Conservation (phyloP, 2,329 filamentous ascomycete genomes). For the Aspergillus persii region DNA sequence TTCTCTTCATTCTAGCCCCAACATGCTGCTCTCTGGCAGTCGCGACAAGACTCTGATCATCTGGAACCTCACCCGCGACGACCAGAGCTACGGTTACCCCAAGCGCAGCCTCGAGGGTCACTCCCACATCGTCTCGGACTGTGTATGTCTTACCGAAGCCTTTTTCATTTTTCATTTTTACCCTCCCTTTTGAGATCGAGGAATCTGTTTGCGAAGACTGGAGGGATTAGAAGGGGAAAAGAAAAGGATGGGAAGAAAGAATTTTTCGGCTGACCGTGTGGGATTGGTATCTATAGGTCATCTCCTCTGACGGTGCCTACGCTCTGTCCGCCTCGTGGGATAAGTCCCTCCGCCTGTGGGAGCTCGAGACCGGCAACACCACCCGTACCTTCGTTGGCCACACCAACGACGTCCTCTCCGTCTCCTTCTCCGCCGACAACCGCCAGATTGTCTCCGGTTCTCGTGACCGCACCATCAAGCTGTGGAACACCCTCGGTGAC, state of each 20-base stretch:
- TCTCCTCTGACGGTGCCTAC: slow-evolving; percentile 99
- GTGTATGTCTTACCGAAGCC: slow-evolving; percentile 65
- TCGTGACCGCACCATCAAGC: slow-evolving; percentile 98
- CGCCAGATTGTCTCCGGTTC: slow-evolving; percentile 99
- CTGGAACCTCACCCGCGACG: slow-evolving; percentile 99
- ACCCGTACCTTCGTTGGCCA: slow-evolving; percentile 98
- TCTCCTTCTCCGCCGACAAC: slow-evolving; percentile 99
- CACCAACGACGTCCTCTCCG: slow-evolving; percentile 98
- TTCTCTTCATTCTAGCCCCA: slow-evolving; percentile 63
- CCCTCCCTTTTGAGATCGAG: slow-evolving; percentile 8
- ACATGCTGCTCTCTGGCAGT: slow-evolving; percentile 97
- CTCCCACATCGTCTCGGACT: slow-evolving; percentile 99
- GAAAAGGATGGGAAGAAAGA: slow-evolving; percentile 7
- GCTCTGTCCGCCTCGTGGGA: slow-evolving; percentile 99
- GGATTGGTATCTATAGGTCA: slow-evolving; percentile 63
- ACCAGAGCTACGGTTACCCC: slow-evolving; percentile 96
- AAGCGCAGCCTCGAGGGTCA: slow-evolving; percentile 98
- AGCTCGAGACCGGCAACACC: slow-evolving; percentile 94
- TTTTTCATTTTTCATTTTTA: too few species aligned
- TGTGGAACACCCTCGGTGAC: slow-evolving; percentile 99
- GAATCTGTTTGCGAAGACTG: slow-evolving; percentile 11
- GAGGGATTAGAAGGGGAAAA: slow-evolving; percentile 7
- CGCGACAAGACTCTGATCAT: slow-evolving; percentile 99
- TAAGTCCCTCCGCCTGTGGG: slow-evolving; percentile 99
- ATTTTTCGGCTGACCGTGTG: slow-evolving; percentile 27